Percentiles rank a stretch among this genome's conserved stretches.
Evolutionary conservation across 768 basidiomycete species (phyloP).

Genomic region (Dacryopinax primogenitus): DNA sequence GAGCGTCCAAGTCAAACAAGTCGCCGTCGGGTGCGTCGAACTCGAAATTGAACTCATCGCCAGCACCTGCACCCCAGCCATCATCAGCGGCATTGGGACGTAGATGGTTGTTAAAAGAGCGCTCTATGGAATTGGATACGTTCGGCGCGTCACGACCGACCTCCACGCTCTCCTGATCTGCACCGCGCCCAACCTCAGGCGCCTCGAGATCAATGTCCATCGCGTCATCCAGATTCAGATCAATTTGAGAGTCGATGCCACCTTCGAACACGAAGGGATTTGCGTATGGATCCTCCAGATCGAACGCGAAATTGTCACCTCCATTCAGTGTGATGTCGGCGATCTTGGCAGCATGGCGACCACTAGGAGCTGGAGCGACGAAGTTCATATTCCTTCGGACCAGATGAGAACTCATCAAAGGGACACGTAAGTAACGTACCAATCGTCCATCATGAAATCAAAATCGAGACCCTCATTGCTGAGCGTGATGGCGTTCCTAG

Average conservation of each 20-base stretch:
- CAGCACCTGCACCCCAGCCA: constrained; percentile 12
- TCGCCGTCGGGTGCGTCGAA: constrained; percentile 42
- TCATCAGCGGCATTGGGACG: constrained; percentile 37
- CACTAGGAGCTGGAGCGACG: constrained; percentile 51
- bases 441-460: constrained; percentile 53
- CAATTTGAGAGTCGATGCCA: constrained; percentile 71
- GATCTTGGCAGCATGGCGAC: constrained; percentile 69
- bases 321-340: constrained; percentile 82
- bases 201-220: constrained; percentile 31
- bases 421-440: constrained; percentile 34
- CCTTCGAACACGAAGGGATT: constrained; percentile 55
- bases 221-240: constrained; percentile 66
- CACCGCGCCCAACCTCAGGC: constrained; percentile 31
- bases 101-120: constrained; percentile 43
- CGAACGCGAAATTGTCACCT: constrained; percentile 55
- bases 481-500: constrained; percentile 78
- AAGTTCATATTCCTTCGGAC: constrained; percentile 61
- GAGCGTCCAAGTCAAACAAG: constrained; percentile 42
- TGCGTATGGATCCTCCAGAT: constrained; percentile 36
- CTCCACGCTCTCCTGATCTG: constrained; percentile 52
- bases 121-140: constrained; percentile 50
- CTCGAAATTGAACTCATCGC: constrained; percentile 26
- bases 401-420: constrained; percentile 15
- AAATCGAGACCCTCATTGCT: constrained; percentile 49
- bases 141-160: constrained; percentile 61